Conservation (phyloP, 768 basidiomycete species). For the Sporobolomyces pararoseus region DNA sequence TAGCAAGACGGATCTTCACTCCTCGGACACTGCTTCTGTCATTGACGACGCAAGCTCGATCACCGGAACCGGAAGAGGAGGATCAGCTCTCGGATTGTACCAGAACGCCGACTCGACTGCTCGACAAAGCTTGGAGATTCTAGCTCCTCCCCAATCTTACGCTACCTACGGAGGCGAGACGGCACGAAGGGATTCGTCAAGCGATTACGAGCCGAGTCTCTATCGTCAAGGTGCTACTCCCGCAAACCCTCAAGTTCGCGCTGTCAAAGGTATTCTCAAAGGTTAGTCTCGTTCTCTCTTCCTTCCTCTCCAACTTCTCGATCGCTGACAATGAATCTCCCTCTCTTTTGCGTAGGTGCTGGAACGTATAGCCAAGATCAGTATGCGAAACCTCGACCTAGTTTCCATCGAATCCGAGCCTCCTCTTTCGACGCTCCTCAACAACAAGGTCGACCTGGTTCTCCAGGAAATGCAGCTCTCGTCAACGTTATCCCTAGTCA, state of each 20-base stretch:
- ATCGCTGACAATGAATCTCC: background rate
- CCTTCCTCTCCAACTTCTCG: background rate
- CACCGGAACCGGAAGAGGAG: background rate
- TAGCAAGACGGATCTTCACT: constrained; percentile 26
- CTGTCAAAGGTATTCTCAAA: constrained; percentile 77
- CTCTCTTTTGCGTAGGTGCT: too few relatives aligned
- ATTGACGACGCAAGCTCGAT: constrained; percentile 7
- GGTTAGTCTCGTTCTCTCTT: constrained; percentile 54
- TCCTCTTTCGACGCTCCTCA: constrained; percentile 44
- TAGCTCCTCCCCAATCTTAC: constrained; percentile 26
- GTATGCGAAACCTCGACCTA: constrained; percentile 80
- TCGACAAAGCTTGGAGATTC: constrained; percentile 34
- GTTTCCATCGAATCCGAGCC: constrained; percentile 40
- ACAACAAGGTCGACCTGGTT: constrained; percentile 43
- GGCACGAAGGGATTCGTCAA: constrained; percentile 49
- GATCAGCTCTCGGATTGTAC: background rate
- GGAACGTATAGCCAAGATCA: constrained; percentile 65
- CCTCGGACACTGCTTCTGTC: constrained; percentile 15
- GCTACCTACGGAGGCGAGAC: constrained; percentile 13
- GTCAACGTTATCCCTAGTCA: constrained; percentile 42
- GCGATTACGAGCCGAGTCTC: constrained; percentile 51
- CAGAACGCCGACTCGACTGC: constrained; percentile 18
- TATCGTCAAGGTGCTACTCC: constrained; percentile 28
- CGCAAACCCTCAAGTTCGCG: constrained; percentile 51
- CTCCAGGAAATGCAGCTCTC: constrained; percentile 55